Evolutionary conservation across 2,329 filamentous ascomycete genomes (phyloP), one percentile per base, ranked within the genome.

Genomic region (Niveomyces coronatus): DNA sequence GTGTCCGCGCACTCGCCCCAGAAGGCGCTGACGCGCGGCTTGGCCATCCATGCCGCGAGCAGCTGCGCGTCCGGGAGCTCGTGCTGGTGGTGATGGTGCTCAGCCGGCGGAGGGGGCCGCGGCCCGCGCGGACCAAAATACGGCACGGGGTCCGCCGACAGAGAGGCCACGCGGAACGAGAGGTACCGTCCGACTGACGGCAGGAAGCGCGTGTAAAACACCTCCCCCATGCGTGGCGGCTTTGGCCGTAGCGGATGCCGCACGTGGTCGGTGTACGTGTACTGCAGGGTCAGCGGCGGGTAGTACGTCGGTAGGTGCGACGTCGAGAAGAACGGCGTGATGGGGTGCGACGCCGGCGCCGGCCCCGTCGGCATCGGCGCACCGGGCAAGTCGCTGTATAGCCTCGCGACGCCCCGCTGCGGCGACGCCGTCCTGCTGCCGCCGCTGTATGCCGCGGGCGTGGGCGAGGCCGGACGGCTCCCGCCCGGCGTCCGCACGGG

Each of bases 281-380:
- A 95, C 48, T 89, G 84, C 8, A 85, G 63, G 1, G 91, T 85
- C 2, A 82, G 69, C 0, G 88, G 87, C 3, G 88, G 88, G 49
- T 85, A 95, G 62, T 87, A 95, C 0, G 87, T 94, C 3, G 89
- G 88, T 3, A 95, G 67, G 56, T 94, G 85, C 29, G 84, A 91
- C 11, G 76, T 74, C 2, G 85, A 93, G 47, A 76, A 78, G 59
- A 89, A 94, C 0, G 85, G 86, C 0, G 82, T 81, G 32, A 67
- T 55, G 18, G 69, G 67, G 40, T 65, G 60, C 13, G 57, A 60
- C 2, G 63, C 59, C 46, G 50, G 18, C 5, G 47, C 7, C 23
- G 8, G 23, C 49, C 28, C 24, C 16, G 57, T 57, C 1, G 65
- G 63, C 8, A 53, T 54, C 0, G 62, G 54, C 1, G 53, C 55